Base-by-base conservation (phyloP, 73 alveolate species). In the Paramecium bursaria region DNA sequence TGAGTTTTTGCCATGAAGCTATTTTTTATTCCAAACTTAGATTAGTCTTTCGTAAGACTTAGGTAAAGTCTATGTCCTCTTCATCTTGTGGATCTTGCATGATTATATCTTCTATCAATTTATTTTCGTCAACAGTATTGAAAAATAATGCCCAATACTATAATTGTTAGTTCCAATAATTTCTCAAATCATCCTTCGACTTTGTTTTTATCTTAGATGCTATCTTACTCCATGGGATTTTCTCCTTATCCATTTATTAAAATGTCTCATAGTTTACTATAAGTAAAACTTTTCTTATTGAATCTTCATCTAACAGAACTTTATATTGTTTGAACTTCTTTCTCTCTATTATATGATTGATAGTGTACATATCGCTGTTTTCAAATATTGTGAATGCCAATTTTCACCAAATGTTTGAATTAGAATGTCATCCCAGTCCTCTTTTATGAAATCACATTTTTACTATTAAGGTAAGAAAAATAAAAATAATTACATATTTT, bases 131-230 rank as follows among this genome's bases (percentile, higher is more conserved):
- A 9, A 86, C 92, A 47, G 35, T 29, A 44, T 73, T 76, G 27
- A 86, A 48, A 33, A 75, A 75, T 9, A 90, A 60, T 21, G 67
- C 60, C 86, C 88, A 90, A 15, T 75, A 74, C 35, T 76, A 86
- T 67, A 91, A 86, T 19, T 79, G 33, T 76, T 75, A 49, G 73
- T 61, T 88, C 87, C 92, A 91, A n/a, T 74, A 67, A 47, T 88
- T 91, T 47, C 94, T 86, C n/a, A 92, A 90, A 46, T 91, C 91
- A 76, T 91, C 96, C 30, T 86, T 90, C 3, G 94, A 82, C 75
- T 75, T 88, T 44, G 80, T 85, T 75, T 73, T 75, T 10, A 91
- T 61, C 75, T 75, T 42, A 1, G 75, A 23, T 14, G 94, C 86
- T 26, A 91, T 88, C 15, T 46, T 60, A 19, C 75, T 85, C 96